Base-by-base conservation (phyloP, 2,329 filamentous ascomycete genomes). In the Trichoderma breve region DNA sequence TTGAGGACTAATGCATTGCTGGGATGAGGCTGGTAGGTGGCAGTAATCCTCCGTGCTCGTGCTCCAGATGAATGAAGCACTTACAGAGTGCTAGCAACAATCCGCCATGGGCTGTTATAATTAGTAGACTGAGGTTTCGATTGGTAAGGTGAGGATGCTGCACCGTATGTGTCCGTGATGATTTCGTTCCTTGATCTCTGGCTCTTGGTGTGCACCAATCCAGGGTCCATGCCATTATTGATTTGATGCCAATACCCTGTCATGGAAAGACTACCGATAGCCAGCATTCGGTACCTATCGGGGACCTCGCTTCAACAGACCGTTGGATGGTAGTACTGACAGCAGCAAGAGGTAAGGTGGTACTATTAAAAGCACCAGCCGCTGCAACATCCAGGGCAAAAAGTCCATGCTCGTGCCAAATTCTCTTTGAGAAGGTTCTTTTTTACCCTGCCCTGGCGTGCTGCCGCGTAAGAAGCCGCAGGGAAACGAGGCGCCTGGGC, bases 391-490 rank as follows among this genome's bases (percentile, higher is more conserved):
- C 30, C 63, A 51, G 14, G 62, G 61, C 61, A 43, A 32, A 57
- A 12, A 43, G 21, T 43, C 4, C 24, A 47, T 6, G 21, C 53
- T 61, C 28, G 34, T n/a, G n/a, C 26, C 26, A 47, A 43, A 8
- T 60, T 26, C 57, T 34, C 14, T 61, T 51, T 62, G 21, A 53
- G 55, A 28, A 53, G 28, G 26, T 36, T 62, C 55, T 69, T 51
- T 66, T 55, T 36, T 53, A 53, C 55, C 55, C 66, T 62, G 66
- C 55, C 66, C 55, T 24, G 66, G n/a, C 34, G n/a, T 43, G 30
- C 24, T 43, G 26, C 55, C 34, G 65, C 21, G 65, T 53, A 51
- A 28, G 43, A 36, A 21, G 8, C 28, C 28, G 26, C 39, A 36
- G 28, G 66, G 57, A 36, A 36, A 14, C 8, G 39, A 9, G 36